phyloP scores from a whole-genome alignment of 2,329 filamentous ascomycete species.

The Atkinsonella texensis region DNA sequence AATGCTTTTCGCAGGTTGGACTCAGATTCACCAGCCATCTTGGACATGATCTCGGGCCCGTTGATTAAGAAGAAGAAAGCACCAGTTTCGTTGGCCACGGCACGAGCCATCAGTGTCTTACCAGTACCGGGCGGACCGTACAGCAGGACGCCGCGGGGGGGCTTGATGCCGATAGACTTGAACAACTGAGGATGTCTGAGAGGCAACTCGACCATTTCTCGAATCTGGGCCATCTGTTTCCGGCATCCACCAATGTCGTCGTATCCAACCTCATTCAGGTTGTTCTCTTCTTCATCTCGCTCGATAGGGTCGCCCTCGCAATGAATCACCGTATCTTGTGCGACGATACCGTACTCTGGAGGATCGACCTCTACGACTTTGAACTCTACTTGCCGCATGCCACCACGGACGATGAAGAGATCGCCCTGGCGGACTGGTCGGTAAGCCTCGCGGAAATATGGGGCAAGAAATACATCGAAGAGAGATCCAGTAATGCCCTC shows the following conservation, averaged over 20 bases:
- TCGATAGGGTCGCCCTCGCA: slow-evolving; percentile 82
- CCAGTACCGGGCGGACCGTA: slow-evolving; percentile 95
- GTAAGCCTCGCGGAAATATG: slow-evolving; percentile 99
- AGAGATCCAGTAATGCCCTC: slow-evolving; percentile 95
- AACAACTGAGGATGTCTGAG: slow-evolving; percentile 96
- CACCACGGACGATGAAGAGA: slow-evolving; percentile 91
- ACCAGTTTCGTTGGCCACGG: slow-evolving; percentile 96
- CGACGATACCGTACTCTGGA: slow-evolving; percentile 96
- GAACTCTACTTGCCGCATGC: slow-evolving; percentile 98
- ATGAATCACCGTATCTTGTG: slow-evolving; percentile 97
- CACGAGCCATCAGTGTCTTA: slow-evolving; percentile 98
- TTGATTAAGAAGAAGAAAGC: slow-evolving; percentile 99
- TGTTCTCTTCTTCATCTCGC: slow-evolving; percentile 97
- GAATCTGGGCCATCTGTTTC: slow-evolving; percentile 99
- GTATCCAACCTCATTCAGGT: slow-evolving; percentile 97
- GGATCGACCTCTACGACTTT: slow-evolving; percentile 99
- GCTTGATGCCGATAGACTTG: slow-evolving; percentile 99
- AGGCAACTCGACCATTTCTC: slow-evolving; percentile 94
- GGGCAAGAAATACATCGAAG: slow-evolving; percentile 97
- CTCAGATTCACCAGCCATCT: slow-evolving; percentile 99
- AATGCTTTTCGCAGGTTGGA: slow-evolving; percentile 98
- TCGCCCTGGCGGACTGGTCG: slow-evolving; percentile 94
- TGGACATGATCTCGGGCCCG: slow-evolving; percentile 98
- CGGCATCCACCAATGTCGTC: slow-evolving; percentile 98
- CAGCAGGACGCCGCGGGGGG: slow-evolving; percentile 92